Conservation (phyloP, 2,329 filamentous ascomycete genomes). For the Trichoderma brevicompactum region DNA sequence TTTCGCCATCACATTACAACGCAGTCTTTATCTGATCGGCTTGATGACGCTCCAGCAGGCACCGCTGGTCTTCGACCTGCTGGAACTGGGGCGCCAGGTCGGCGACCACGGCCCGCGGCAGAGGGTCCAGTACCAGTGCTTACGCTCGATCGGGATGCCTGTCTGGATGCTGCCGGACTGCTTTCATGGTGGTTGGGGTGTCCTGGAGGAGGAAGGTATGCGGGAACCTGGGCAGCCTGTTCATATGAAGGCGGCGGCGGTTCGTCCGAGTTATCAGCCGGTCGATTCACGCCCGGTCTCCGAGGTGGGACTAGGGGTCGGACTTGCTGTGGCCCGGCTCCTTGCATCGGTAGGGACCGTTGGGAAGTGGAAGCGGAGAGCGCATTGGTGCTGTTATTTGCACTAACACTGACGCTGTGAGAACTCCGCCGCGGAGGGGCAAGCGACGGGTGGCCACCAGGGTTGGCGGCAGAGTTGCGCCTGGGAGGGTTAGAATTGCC, state of each 20-base stretch:
- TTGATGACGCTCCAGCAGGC: slow-evolving; percentile 33
- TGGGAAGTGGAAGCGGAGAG: slow-evolving; percentile 7
- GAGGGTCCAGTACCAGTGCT: not conserved
- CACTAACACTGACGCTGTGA: slow-evolving; percentile 31
- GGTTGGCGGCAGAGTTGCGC: slow-evolving; percentile 34
- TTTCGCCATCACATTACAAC: slow-evolving; percentile 50
- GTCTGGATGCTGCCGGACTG: slow-evolving; percentile 32
- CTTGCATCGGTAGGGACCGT: not conserved
- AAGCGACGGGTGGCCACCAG: slow-evolving; percentile 24
- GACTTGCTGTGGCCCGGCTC: slow-evolving; percentile 42
- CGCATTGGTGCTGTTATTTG: slow-evolving; percentile 30
- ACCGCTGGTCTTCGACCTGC: slow-evolving; percentile 35
- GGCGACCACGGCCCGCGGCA: slow-evolving; percentile 25
- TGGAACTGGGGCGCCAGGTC: slow-evolving; percentile 32
- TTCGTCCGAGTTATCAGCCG: slow-evolving; percentile 51
- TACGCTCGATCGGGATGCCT: slow-evolving; percentile 7
- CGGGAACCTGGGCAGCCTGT: slow-evolving; percentile 56
- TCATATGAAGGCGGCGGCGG: slow-evolving; percentile 63
- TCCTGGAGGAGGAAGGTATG: slow-evolving; percentile 57
- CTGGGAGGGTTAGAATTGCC: not conserved
- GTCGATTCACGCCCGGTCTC: slow-evolving; percentile 43
- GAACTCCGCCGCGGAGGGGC: slow-evolving; percentile 35
- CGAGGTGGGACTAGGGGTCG: slow-evolving; percentile 49
- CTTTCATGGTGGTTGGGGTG: slow-evolving; percentile 55
- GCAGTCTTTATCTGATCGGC: slow-evolving; percentile 46